These are phyloP conservation scores for Rehmannia glutinosa DNA, from an alignment of 257 asterid species.

Conservation along the genomic window DNA sequence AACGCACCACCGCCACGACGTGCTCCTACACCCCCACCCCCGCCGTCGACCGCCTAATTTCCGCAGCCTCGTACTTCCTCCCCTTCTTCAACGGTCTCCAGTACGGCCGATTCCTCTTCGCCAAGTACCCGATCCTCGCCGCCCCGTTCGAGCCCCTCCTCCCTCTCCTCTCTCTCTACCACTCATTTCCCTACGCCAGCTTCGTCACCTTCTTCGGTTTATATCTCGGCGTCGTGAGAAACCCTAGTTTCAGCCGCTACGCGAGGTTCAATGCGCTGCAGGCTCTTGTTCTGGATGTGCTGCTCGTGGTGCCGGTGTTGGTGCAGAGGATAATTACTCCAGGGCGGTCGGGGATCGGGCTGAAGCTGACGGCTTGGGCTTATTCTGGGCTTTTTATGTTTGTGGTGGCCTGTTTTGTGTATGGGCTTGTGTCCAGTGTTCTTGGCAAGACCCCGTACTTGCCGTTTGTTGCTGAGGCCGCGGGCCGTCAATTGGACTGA, in stretches of 20 bases:
- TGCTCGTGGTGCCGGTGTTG: conserved; percentile 73
- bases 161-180: conserved; percentile 75
- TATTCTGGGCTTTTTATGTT: conserved; percentile 61
- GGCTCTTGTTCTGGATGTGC: conserved; percentile 81
- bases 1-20: conserved; percentile 1
- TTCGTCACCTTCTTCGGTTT: conserved; percentile 84
- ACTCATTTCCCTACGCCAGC: conserved; percentile 79
- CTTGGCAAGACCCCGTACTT: conserved; percentile 84
- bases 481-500: conserved; percentile 58
- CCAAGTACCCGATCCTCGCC: conserved; percentile 64
- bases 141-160: conserved; percentile 71
- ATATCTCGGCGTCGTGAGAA: conserved; percentile 69
- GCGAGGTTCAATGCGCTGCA: conserved; percentile 83
- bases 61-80: conserved; percentile 85
- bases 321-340: conserved; percentile 74
- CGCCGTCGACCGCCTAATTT: conserved; percentile 81
- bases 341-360: conserved; percentile 59
- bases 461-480: conserved; percentile 88
- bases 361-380: conserved; percentile 55
- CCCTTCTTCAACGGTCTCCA: conserved; percentile 90
- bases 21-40: conserved; percentile 58
- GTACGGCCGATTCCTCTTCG: conserved; percentile 82
- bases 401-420: conserved; percentile 64
- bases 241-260: conserved; percentile 63
- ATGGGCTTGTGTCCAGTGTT: conserved; percentile 62